Conservation (phyloP, 169 alveolate genomes). For the Plasmodium knowlesi region DNA sequence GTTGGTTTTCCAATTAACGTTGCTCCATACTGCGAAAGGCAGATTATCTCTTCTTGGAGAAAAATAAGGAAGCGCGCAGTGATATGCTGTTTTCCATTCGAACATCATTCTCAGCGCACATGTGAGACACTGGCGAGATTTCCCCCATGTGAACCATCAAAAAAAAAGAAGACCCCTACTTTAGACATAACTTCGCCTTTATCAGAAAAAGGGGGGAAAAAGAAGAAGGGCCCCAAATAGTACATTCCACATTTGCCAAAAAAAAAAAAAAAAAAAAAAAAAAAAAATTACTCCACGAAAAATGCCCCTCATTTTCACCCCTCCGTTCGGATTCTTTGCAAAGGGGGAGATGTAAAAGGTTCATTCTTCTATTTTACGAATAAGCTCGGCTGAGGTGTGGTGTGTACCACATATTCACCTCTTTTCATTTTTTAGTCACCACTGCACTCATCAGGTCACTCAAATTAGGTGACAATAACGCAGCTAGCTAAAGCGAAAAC, state of each 20-base stretch:
- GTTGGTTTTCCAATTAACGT: not conserved
- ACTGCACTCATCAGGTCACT: not conserved
- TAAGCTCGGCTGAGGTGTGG: not conserved
- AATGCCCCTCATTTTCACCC: not conserved
- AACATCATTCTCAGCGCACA: not conserved
- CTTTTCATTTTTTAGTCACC: not conserved
- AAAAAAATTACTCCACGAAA: not conserved
- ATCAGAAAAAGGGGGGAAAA: not conserved
- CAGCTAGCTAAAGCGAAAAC: not conserved
- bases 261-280: no score
- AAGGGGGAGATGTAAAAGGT: no score
- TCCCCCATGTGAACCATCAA: not conserved
- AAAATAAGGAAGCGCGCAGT: not conserved
- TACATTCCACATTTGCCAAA: not conserved
- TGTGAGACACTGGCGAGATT: not conserved
- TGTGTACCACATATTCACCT: not conserved
- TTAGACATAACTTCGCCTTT: not conserved
- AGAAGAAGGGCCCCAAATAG: not conserved
- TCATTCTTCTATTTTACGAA: not conserved
- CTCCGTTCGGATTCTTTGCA: no score
- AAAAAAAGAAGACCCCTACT: not conserved
- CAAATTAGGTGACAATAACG: not conserved
- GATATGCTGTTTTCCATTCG: not conserved
- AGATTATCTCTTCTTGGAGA: not conserved
- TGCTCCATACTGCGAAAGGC: not conserved